Evolutionary conservation across 768 basidiomycete species (phyloP).

Genomic region (Infundibulicybe gibba): DNA sequence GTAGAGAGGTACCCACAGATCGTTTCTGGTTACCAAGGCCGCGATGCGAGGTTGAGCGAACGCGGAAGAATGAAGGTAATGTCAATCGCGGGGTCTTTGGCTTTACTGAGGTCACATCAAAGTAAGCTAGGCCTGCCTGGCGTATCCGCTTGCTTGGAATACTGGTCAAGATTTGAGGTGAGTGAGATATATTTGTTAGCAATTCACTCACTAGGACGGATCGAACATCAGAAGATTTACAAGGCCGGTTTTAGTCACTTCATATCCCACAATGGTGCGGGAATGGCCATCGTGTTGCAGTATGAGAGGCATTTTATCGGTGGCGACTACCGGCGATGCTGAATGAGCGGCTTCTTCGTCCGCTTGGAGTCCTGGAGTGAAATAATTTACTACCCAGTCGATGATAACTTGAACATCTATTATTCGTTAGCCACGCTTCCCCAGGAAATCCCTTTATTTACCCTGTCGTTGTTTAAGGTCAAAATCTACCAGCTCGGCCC

Average conservation of each 20-base stretch:
- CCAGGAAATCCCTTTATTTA: constrained; percentile 11
- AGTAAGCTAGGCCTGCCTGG: no score
- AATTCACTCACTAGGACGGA: constrained; percentile 53
- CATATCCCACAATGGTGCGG: constrained; percentile 82
- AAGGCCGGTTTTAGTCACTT: constrained; percentile 52
- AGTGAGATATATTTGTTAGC: not conserved
- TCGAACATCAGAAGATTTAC: constrained; percentile 75
- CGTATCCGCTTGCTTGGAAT: not conserved
- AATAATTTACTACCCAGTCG: constrained; percentile 78
- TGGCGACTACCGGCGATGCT: constrained; percentile 48
- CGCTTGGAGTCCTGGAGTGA: constrained; percentile 30
- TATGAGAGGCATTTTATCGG: constrained; percentile 75
- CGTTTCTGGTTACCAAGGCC: constrained; percentile 1
- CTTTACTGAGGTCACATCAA: no score
- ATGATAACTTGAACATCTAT: constrained; percentile 47
- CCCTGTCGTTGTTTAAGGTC: constrained; percentile 43
- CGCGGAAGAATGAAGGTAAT: no score
- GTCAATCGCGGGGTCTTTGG: no score
- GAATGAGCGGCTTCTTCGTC: constrained; percentile 42
- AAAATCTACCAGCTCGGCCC: constrained; percentile 66
- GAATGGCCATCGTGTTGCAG: constrained; percentile 86
- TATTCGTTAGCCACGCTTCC: not conserved
- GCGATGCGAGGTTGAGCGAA: no score
- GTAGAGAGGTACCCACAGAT: not conserved
- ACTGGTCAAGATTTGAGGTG: not conserved